These are phyloP conservation scores for Ophiocordyceps camponoti-floridani DNA, from an alignment of 2,329 filamentous ascomycete genomes.

Conservation along the genomic window DNA sequence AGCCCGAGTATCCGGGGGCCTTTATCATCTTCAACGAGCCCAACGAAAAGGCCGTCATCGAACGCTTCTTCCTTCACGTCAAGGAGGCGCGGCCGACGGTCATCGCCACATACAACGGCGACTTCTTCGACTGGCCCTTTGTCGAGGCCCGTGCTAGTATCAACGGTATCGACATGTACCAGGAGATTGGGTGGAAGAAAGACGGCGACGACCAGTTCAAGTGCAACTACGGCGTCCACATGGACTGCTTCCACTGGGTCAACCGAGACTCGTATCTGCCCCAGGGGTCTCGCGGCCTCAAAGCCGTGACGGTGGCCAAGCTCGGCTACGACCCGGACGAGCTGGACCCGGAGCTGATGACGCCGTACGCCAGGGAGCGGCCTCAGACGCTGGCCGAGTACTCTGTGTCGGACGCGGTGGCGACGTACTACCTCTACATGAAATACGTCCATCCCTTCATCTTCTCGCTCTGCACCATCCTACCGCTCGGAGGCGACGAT, in stretches of 20 bases:
- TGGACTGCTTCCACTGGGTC: slow-evolving; percentile 99
- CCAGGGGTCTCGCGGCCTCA: slow-evolving; percentile 90
- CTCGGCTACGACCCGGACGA: slow-evolving; percentile 97
- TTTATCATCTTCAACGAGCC: slow-evolving; percentile 99
- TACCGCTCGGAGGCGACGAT: slow-evolving; percentile 85
- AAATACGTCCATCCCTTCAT: slow-evolving; percentile 99
- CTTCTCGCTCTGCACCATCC: slow-evolving; percentile 93
- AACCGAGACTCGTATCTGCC: slow-evolving; percentile 96
- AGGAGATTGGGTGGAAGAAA: slow-evolving; percentile 91
- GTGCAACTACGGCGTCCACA: slow-evolving; percentile 88
- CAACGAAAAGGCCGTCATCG: slow-evolving; percentile 72
- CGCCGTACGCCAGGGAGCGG: slow-evolving; percentile 71
- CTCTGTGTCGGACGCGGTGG: slow-evolving; percentile 95
- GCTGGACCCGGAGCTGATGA: slow-evolving; percentile 94
- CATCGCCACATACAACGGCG: slow-evolving; percentile 99
- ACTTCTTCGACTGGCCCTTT: slow-evolving; percentile 99
- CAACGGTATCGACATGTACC: slow-evolving; percentile 97
- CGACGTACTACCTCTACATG: slow-evolving; percentile 99
- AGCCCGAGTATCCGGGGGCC: slow-evolving; percentile 82
- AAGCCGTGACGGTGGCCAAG: slow-evolving; percentile 95
- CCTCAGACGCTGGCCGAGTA: slow-evolving; percentile 94
- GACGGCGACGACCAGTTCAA: slow-evolving; percentile 94
- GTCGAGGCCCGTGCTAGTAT: slow-evolving; percentile 86
- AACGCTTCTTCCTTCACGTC: slow-evolving; percentile 88
- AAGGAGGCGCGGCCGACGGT: slow-evolving; percentile 90